Evolutionary conservation across 306 rosid genomes (phyloP).

Genomic region (Vigna nakashimae): DNA sequence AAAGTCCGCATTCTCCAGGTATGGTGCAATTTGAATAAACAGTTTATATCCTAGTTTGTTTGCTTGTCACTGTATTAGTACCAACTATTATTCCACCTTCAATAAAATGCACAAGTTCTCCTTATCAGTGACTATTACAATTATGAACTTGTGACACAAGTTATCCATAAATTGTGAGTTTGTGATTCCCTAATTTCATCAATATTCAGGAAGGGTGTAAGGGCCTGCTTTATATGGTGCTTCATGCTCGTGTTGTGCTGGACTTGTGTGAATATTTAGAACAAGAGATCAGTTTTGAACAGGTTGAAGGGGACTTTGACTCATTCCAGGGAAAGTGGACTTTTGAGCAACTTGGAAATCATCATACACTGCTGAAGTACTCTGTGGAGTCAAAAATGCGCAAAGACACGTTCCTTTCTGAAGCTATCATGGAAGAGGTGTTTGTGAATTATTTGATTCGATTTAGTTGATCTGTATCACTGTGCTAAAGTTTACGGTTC

Average conservation of each 20-base stretch:
- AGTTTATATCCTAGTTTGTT: slow-evolving; percentile 17
- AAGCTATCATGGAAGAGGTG: slow-evolving; percentile 97
- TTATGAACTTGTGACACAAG: slow-evolving; percentile 1
- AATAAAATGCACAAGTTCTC: not conserved
- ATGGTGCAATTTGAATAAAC: slow-evolving; percentile 26
- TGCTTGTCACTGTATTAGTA: slow-evolving; percentile 20
- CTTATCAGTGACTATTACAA: slow-evolving; percentile 18
- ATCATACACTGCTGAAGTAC: slow-evolving; percentile 89
- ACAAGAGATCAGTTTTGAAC: slow-evolving; percentile 90
- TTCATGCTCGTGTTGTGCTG: slow-evolving; percentile 97
- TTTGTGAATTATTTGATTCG: slow-evolving; percentile 32
- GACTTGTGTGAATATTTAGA: slow-evolving; percentile 84
- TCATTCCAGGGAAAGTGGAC: slow-evolving; percentile 88
- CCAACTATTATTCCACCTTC: not conserved
- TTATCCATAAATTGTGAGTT: slow-evolving; percentile 1
- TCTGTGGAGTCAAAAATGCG: slow-evolving; percentile 95
- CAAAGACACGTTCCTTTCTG: slow-evolving; percentile 92
- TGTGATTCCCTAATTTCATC: slow-evolving; percentile 17
- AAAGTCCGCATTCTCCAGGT: slow-evolving; percentile 99
- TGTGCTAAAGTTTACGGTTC: not conserved
- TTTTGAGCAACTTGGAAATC: slow-evolving; percentile 95
- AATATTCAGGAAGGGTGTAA: slow-evolving; percentile 91
- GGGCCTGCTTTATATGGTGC: slow-evolving; percentile 97
- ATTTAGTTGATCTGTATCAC: slow-evolving; percentile 21
- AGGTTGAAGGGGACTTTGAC: slow-evolving; percentile 96